Evolutionary conservation across 352 stramenopile genomes (phyloP).

Genomic region (Halophytophthora polymorphica): DNA sequence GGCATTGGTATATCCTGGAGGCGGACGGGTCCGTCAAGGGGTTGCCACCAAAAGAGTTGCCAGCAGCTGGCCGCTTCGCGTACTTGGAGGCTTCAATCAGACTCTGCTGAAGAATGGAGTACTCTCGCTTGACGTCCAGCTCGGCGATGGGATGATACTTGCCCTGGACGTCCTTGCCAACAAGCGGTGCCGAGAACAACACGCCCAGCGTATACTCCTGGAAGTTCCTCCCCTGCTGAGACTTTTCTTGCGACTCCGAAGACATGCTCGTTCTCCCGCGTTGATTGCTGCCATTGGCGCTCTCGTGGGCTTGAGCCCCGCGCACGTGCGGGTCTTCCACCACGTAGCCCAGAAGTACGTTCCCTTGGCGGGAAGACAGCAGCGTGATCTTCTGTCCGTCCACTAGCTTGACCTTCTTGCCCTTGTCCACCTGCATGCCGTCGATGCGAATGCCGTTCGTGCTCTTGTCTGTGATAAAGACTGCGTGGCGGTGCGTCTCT

Average conservation of each 20-base stretch:
- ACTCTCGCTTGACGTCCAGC: slow-evolving; percentile 78
- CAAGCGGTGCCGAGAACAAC: slow-evolving; percentile 93
- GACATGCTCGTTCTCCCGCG: slow-evolving; percentile 6
- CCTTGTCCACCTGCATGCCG: slow-evolving; percentile 43
- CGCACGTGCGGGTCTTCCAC: slow-evolving; percentile 73
- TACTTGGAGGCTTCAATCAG: slow-evolving; percentile 70
- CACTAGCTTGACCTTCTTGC: slow-evolving; percentile 41
- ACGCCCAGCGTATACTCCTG: slow-evolving; percentile 88
- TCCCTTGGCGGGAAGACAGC: slow-evolving; percentile 55
- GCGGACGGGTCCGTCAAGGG: slow-evolving; percentile 8
- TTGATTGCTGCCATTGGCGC: slow-evolving; percentile 5
- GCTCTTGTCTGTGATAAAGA: slow-evolving; percentile 70
- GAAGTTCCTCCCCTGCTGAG: slow-evolving; percentile 49
- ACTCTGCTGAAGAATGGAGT: slow-evolving; percentile 76
- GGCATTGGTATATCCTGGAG: slow-evolving; percentile 52
- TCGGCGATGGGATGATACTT: slow-evolving; percentile 90
- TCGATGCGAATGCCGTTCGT: slow-evolving; percentile 75
- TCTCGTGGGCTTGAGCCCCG: slow-evolving; percentile 26
- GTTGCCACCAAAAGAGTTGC: slow-evolving; percentile 12
- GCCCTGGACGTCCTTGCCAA: slow-evolving; percentile 87
- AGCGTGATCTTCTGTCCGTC: slow-evolving; percentile 75
- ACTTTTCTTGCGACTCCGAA: slow-evolving; percentile 45
- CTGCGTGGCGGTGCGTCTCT: slow-evolving; percentile 33
- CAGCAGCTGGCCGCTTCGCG: slow-evolving; percentile 33
- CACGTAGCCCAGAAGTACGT: slow-evolving; percentile 65